These are phyloP conservation scores for Strombidium stylifer DNA, from an alignment of 73 alveolate species.

Conservation along the genomic window DNA sequence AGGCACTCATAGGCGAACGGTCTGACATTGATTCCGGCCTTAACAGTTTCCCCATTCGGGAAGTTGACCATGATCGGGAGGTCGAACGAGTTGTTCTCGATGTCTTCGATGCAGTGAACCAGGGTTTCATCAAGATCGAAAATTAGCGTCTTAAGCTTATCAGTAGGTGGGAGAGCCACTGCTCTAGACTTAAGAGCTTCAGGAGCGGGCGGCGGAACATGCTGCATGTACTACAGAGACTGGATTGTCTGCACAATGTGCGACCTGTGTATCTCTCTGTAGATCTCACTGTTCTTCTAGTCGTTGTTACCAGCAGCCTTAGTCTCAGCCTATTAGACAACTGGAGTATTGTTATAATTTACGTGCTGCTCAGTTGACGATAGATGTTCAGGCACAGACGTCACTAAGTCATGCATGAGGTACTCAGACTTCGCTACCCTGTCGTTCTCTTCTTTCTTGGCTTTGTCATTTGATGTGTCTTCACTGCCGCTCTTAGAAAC, in stretches of 20 bases:
- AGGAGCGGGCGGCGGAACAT: conserved; percentile 12
- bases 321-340: neutral
- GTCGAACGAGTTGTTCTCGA: conserved; percentile 45
- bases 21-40: conserved; percentile 76
- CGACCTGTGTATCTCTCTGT: conserved; percentile 33
- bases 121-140: conserved; percentile 88
- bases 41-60: conserved; percentile 65
- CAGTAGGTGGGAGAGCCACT: conserved; percentile 17
- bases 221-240: conserved; percentile 26
- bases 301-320: neutral
- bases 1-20: conserved; percentile 79
- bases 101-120: conserved; percentile 73
- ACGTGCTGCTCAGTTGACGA: too few species aligned
- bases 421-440: neutral
- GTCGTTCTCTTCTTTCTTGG: neutral
- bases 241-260: conserved; percentile 35
- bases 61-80: conserved; percentile 51
- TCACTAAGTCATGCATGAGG: too few species aligned
- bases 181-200: conserved; percentile 28
- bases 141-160: conserved; percentile 57
- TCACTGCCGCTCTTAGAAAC: too few species aligned
- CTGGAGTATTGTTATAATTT: too few species aligned
- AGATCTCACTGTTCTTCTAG: conserved; percentile 11
- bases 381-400: too few species aligned
- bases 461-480: too few species aligned